Evolutionary conservation across 306 rosid species (phyloP).

Genomic region (Amphicarpaea edgeworthii): DNA sequence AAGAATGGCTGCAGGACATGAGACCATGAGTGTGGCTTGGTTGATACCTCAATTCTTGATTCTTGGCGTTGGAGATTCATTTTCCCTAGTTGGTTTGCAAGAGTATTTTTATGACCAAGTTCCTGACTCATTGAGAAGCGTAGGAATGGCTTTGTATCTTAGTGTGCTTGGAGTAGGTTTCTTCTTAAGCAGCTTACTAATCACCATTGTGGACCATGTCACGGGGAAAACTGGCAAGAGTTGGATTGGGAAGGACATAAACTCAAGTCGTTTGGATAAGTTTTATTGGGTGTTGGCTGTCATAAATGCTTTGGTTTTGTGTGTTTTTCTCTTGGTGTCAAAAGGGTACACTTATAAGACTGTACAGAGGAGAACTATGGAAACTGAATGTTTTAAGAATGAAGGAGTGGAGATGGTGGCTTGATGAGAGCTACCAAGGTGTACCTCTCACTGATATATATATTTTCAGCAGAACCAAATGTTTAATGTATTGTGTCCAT

Average conservation of each 20-base stretch:
- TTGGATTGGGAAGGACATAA: conserved; percentile 60
- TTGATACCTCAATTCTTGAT: conserved; percentile 52
- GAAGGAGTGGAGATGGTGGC: conserved; percentile 39
- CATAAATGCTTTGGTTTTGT: conserved; percentile 46
- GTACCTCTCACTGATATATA: not conserved
- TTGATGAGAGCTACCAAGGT: not conserved
- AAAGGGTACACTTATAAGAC: conserved; percentile 57
- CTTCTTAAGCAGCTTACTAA: conserved; percentile 59
- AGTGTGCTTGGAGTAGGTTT: conserved; percentile 60
- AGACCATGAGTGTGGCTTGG: conserved; percentile 54
- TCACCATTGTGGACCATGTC: conserved; percentile 54
- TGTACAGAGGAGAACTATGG: conserved; percentile 24
- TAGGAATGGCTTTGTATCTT: conserved; percentile 60
- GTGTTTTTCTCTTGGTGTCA: conserved; percentile 44
- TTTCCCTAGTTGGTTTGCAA: conserved; percentile 56
- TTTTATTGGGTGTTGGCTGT: conserved; percentile 56
- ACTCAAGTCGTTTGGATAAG: conserved; percentile 55
- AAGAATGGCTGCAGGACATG: not conserved
- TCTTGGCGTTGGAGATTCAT: conserved; percentile 54
- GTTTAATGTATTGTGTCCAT: not conserved
- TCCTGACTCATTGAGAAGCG: conserved; percentile 63
- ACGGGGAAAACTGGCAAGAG: conserved; percentile 48
- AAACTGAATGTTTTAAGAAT: conserved; percentile 20
- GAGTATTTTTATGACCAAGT: conserved; percentile 63
- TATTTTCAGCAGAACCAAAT: not conserved